These are phyloP conservation scores for Didymella pomorum DNA, from an alignment of 2,329 filamentous ascomycete species.

Conservation along the genomic window DNA sequence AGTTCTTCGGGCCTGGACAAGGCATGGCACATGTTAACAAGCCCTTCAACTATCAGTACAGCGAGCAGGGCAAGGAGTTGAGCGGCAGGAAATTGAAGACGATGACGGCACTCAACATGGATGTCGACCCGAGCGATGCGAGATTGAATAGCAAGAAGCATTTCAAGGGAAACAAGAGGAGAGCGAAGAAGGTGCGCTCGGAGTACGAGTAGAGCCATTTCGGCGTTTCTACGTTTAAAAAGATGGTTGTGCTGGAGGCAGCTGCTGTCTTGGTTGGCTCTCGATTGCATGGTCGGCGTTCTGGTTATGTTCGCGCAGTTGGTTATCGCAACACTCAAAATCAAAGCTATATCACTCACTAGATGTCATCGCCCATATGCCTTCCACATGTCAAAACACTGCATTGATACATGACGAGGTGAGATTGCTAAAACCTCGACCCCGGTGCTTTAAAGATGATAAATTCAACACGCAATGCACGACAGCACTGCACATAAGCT, in stretches of 20 bases:
- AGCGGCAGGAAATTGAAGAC: conserved; percentile 83
- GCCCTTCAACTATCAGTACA: conserved; percentile 92
- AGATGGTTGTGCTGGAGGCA: neutral
- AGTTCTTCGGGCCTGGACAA: conserved; percentile 80
- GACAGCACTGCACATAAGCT: too few species aligned
- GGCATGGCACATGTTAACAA: conserved; percentile 71
- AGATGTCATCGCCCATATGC: neutral
- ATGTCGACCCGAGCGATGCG: conserved; percentile 82
- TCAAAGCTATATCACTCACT: neutral
- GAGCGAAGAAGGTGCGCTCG: conserved; percentile 61
- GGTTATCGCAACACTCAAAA: conserved; percentile 10
- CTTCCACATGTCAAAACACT: too few species aligned
- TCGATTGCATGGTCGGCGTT: conserved; percentile 20
- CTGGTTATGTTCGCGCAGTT: conserved; percentile 3
- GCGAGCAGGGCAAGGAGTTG: conserved; percentile 82
- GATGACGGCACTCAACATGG: conserved; percentile 83
- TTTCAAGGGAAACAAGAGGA: conserved; percentile 79
- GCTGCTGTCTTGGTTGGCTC: neutral
- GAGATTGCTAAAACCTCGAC: too few species aligned
- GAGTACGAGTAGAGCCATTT: conserved; percentile 46
- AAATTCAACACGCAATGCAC: too few species aligned
- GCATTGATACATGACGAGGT: too few species aligned
- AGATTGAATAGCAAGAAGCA: conserved; percentile 85
- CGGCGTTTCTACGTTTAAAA: too few species aligned
- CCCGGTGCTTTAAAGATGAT: too few species aligned